Evolutionary conservation across 148 eudicot species (phyloP), one percentile per base, ranked within the genome.

Genomic region (Rhododendron simsii): DNA sequence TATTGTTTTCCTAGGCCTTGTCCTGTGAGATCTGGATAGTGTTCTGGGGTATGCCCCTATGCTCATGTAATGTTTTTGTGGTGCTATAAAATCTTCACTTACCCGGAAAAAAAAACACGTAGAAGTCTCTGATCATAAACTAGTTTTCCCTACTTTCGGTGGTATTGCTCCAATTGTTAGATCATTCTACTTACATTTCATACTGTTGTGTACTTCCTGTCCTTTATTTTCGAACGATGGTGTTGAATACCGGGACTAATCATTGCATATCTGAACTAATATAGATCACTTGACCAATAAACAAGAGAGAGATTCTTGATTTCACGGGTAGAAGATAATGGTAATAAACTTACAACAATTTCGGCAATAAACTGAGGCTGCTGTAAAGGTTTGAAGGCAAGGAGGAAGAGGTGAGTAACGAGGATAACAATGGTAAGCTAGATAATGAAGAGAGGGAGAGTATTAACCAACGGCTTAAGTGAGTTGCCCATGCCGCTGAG

Each of bases 401-500:
- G 82, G 39, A 83, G 73, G 84, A 91, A 80, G 48, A 89, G 73
- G 47, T 90, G 91, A 84, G 91, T 91, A 41, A 87, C 79, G 20
- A 75, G 45, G 47, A 91, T 88, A 18, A 92, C 81, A 0, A 92
- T 20, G 41, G 94, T 65, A 45, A 92, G 86, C 84, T 93, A 94
- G 10, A 85, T 1, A 35, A 94, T 79, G 80, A 93, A 91, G 73
- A 61, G 86, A n/a, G 95, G 92, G 47, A 94, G 41, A 26, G 91
- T 86, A 45, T 48, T 39, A 30, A 26, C 35, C 89, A 95, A 91
- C 86, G 98, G 85, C 90, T 97, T 95, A 88, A 55, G 88, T 86
- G 92, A 79, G 86, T 95, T 86, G 94, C 98, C 81, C 98, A 92
- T 78, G 95, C 95, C 73, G 99, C 99, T 44, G 99, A 95, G 84